Percentiles rank a stretch among this genome's conserved stretches.
phyloP scores from a whole-genome alignment of 257 asterid genomes.

The Solanum commersonii region DNA sequence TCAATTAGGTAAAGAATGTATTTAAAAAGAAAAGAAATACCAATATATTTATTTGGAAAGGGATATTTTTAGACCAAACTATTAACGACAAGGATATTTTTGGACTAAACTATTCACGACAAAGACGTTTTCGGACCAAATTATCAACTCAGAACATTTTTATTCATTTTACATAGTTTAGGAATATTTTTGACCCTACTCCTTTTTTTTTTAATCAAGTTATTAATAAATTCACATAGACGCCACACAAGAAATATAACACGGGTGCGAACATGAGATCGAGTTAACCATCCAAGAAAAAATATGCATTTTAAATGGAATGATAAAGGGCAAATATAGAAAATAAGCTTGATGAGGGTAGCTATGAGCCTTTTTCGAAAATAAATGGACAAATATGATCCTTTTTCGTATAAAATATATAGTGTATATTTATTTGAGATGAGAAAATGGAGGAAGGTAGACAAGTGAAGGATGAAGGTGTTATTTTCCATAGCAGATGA shows the following conservation, averaged over 20 bases:
- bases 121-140: not conserved
- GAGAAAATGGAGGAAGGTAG: not conserved
- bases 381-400: not conserved
- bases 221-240: not conserved
- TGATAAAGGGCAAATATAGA: not conserved
- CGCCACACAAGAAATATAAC: too few relatives aligned
- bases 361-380: too few relatives aligned
- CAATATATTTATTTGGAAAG: too few relatives aligned
- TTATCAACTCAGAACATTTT: not conserved
- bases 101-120: too few relatives aligned
- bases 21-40: too few relatives aligned
- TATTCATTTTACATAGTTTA: too few relatives aligned
- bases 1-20: not conserved
- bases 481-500: not conserved
- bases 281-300: not conserved
- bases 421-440: not conserved
- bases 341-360: not conserved
- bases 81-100: too few relatives aligned
- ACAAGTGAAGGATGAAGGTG: not conserved
- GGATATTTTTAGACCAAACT: not conserved
- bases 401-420: not conserved
- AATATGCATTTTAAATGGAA: too few relatives aligned
- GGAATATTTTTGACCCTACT: too few relatives aligned
- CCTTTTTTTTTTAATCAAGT: too few relatives aligned
- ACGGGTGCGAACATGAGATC: not conserved